Evolutionary conservation across 345 rosid genomes (phyloP).

Genomic region (Theobroma cacao): DNA sequence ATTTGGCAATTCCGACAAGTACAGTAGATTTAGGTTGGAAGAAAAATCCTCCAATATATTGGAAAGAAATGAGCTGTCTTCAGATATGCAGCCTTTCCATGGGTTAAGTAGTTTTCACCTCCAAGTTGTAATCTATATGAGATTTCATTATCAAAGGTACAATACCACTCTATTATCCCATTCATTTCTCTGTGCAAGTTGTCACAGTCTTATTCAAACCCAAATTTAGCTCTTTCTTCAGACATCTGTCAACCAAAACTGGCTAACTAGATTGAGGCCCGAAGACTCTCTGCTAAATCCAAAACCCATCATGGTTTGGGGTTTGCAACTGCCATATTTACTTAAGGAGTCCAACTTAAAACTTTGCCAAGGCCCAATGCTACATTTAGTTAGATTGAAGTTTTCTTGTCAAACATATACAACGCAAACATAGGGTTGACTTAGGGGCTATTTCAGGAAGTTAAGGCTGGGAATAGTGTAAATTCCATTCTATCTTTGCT

Average conservation of each 20-base stretch:
- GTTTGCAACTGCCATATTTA: neutral
- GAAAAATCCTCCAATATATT: neutral
- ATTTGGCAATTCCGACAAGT: neutral
- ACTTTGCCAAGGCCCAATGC: neutral
- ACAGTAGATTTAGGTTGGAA: too few species aligned
- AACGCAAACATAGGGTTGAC: neutral
- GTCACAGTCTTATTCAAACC: neutral
- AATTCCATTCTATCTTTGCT: too few species aligned
- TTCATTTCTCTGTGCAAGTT: neutral
- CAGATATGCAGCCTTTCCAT: neutral
- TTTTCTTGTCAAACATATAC: too few species aligned
- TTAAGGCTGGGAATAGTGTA: too few species aligned
- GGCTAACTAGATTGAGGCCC: too few species aligned
- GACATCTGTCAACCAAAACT: too few species aligned
- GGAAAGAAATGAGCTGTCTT: neutral
- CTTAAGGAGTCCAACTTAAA: neutral
- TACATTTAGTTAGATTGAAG: too few species aligned
- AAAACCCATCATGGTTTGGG: neutral
- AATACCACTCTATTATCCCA: neutral
- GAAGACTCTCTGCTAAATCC: neutral
- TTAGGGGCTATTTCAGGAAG: too few species aligned
- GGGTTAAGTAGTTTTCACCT: neutral
- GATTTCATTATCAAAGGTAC: neutral
- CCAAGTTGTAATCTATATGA: neutral
- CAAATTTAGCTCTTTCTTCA: neutral